Conservation (phyloP, 192 early-diverging fungal genomes). For the Coemansia sp. region DNA sequence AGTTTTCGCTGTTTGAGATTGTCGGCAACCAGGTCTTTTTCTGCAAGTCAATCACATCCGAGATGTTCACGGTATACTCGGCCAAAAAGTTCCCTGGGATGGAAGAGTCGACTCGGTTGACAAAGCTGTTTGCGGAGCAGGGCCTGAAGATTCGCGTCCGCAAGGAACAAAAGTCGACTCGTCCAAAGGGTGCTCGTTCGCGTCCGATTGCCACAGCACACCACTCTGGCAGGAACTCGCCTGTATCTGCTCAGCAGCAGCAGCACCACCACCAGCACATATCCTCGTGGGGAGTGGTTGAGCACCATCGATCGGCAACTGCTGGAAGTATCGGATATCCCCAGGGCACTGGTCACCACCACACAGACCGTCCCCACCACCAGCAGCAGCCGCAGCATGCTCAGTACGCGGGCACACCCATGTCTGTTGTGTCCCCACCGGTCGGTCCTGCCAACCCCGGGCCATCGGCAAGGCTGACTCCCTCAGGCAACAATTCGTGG, state of each 20-base stretch:
- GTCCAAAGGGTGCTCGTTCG: constrained; percentile 47
- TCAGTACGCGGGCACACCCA: constrained; percentile 6
- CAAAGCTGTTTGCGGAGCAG: constrained; percentile 93
- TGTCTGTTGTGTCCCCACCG: constrained; percentile 8
- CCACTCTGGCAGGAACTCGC: constrained; percentile 15
- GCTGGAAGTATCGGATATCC: constrained; percentile 20
- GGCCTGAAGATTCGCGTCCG: constrained; percentile 93
- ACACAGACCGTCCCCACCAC: constrained; percentile 12
- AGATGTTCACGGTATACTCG: constrained; percentile 85
- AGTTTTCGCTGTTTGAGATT: constrained; percentile 92
- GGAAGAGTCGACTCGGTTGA: constrained; percentile 90
- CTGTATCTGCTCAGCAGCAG: not conserved
- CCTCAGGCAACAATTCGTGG: not conserved
- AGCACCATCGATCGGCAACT: constrained; percentile 19
- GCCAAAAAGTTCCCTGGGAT: constrained; percentile 97
- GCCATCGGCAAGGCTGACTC: not conserved
- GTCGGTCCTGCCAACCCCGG: constrained; percentile 1
- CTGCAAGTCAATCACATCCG: constrained; percentile 83
- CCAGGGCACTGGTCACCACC: constrained; percentile 7
- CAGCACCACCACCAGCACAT: constrained; percentile 9
- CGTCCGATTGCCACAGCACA: constrained; percentile 38
- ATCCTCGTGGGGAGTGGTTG: constrained; percentile 24
- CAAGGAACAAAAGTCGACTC: constrained; percentile 68
- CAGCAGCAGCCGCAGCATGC: not conserved
- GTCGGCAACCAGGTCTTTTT: constrained; percentile 83